A percentile compares a stretch with the other conserved stretches of the same genome.
Conservation (phyloP, 805 yeast species). For the Zygosaccharomyces lentus region DNA sequence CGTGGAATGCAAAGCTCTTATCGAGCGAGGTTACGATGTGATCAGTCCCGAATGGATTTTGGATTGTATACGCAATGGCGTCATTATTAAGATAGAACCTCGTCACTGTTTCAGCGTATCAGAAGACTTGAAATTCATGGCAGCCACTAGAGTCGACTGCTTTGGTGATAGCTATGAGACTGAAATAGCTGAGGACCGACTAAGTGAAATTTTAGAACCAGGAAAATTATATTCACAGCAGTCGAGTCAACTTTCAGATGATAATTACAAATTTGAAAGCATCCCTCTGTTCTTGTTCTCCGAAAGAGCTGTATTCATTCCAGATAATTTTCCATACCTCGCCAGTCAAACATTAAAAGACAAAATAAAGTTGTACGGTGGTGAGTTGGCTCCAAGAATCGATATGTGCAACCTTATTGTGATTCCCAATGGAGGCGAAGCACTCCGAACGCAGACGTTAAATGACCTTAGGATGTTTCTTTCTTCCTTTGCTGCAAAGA, state of each 20-base stretch:
- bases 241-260: conserved; percentile 12
- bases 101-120: conserved; percentile 48
- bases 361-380: conserved; percentile 43
- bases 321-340: conserved; percentile 7
- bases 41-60: conserved; percentile 67
- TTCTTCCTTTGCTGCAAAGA: not conserved
- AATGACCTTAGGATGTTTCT: conserved; percentile 5
- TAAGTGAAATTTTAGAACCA: conserved; percentile 13
- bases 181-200: conserved; percentile 13
- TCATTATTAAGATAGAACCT: conserved; percentile 55
- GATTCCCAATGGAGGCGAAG: conserved; percentile 22
- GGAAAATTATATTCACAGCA: conserved; percentile 1
- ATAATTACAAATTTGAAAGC: conserved; percentile 4
- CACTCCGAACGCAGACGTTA: not conserved
- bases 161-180: conserved; percentile 57
- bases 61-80: conserved; percentile 43
- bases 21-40: conserved; percentile 52
- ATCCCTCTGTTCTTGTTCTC: conserved; percentile 36
- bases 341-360: conserved; percentile 3
- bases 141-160: conserved; percentile 44
- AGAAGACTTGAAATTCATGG: conserved; percentile 23
- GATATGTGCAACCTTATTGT: conserved; percentile 40
- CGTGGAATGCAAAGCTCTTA: conserved; percentile 37
- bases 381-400: conserved; percentile 33
- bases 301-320: conserved; percentile 36